Evolutionary conservation across 768 basidiomycete species (phyloP).

Genomic region (Kwoniella sp.): DNA sequence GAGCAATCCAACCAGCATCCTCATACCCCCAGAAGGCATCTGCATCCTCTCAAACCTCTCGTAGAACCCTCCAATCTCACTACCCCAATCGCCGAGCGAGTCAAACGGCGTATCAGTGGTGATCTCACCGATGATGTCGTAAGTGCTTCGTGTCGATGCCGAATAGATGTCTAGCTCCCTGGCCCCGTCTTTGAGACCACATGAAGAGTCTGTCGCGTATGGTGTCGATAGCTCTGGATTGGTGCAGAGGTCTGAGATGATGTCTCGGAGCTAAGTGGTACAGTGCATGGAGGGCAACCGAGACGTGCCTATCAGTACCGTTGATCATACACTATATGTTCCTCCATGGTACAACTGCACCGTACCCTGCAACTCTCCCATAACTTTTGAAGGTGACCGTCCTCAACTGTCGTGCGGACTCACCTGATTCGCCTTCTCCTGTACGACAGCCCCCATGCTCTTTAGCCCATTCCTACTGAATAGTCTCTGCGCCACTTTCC

Average conservation of each 20-base stretch:
- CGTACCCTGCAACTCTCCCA: too few species aligned
- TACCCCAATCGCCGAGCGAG: slow-evolving; percentile 20
- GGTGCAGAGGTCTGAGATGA: slow-evolving; percentile 21
- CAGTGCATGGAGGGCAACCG: neutral
- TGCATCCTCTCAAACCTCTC: slow-evolving; percentile 31
- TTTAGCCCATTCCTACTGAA: slow-evolving; percentile 29
- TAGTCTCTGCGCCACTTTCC: slow-evolving; percentile 30
- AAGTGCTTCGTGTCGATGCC: slow-evolving; percentile 18
- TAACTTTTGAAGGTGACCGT: too few species aligned
- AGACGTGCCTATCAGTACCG: neutral
- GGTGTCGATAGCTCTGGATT: slow-evolving; percentile 13
- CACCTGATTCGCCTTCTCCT: slow-evolving; percentile 31
- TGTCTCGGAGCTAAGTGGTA: slow-evolving; percentile 24
- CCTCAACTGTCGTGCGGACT: slow-evolving; percentile 9
- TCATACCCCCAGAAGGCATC: slow-evolving; percentile 12
- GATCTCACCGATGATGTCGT: slow-evolving; percentile 34
- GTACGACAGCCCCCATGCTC: slow-evolving; percentile 21
- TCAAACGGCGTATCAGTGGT: slow-evolving; percentile 27
- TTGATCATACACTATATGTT: too few species aligned
- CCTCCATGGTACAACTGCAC: too few species aligned
- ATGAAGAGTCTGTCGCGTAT: neutral
- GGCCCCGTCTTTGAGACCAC: neutral
- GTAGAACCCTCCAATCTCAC: slow-evolving; percentile 26
- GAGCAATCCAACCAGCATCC: slow-evolving; percentile 19
- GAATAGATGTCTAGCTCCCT: slow-evolving; percentile 31